Evolutionary conservation across 2,329 filamentous ascomycete genomes (phyloP).

Genomic region (Trichophyton schoenleinii): DNA sequence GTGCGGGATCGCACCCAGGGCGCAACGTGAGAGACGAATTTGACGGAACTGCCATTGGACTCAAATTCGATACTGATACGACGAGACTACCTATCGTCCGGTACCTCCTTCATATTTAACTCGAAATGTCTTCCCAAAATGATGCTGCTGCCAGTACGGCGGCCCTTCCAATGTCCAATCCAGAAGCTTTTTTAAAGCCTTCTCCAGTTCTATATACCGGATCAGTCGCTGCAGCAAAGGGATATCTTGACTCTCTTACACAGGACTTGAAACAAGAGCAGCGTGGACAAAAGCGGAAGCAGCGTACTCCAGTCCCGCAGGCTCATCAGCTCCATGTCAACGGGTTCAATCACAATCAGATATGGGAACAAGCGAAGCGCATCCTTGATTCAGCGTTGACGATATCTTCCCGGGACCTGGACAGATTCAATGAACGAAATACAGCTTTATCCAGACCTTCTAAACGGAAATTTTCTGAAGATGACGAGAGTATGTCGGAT

Average conservation of each 20-base stretch:
- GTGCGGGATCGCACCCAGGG: neutral
- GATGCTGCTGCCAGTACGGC: neutral
- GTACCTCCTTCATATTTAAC: neutral
- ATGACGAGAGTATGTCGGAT: neutral
- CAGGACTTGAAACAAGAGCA: constrained; percentile 61
- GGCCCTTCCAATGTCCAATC: constrained; percentile 19
- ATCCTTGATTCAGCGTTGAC: constrained; percentile 56
- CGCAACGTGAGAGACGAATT: neutral
- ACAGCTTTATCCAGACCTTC: neutral
- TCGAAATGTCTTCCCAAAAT: neutral
- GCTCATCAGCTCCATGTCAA: constrained; percentile 73
- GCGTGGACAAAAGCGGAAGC: constrained; percentile 66
- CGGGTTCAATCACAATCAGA: constrained; percentile 75
- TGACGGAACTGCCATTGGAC: neutral
- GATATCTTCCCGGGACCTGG: constrained; percentile 40
- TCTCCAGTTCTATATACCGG: constrained; percentile 52
- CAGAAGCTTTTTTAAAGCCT: constrained; percentile 68
- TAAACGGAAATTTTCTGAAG: neutral
- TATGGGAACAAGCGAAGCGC: constrained; percentile 85
- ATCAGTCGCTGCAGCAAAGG: constrained; percentile 64
- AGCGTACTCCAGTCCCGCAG: constrained; percentile 43
- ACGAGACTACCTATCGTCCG: neutral
- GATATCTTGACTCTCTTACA: constrained; percentile 66
- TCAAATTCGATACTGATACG: neutral
- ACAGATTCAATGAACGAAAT: neutral